Base-by-base conservation (phyloP, 768 basidiomycete species). In the Termitomyces sp. region DNA sequence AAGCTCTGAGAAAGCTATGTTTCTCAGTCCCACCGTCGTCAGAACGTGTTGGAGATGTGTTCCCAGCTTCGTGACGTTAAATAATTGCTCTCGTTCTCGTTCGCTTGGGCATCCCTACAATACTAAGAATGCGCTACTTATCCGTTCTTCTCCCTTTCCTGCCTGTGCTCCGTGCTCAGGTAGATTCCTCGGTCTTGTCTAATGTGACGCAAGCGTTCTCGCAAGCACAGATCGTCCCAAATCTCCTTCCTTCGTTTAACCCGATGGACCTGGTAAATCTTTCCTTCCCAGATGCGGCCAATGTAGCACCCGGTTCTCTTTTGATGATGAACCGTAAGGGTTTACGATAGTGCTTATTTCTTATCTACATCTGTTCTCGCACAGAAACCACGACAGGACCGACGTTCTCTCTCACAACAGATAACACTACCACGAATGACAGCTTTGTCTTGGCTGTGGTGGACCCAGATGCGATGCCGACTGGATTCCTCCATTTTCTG, bases 401-500 rank as follows among this genome's bases (percentile, higher is more conserved):
- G 15, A 50, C 62, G 43, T 70, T 72, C 53, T 66, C 62, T 50
- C 59, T 72, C 52, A 57, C 60, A 54, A 57, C 65, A 22, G 63
- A 66, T 46, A 59, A 67, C 38, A 61, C 64, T 16, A 43, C 63
- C n/a, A 20, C 16, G 39, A 53, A 63, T 54, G 58, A 61, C 33
- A 63, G 69, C 15, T 76, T 71, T 57, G 70, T 79, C 23, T 50
- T 79, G 15, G 67, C 68, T 16, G 61, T 78, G 35, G 64, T 79
- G 35, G 77, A 78, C 57, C 76, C 75, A 27, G 76, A 79, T 58
- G 73, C 72, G 20, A 73, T 73, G 0, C 70, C 75, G 50, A 63
- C 73, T 7, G 68, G 76, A 52, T 71, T 74, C 52, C 65, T 77
- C 3, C 76, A 78, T 61, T 74, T 76, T 52, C 55, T 78, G 23